Evolutionary conservation across 2,329 filamentous ascomycete species (phyloP).

Genomic region (Epichloe typhina): DNA sequence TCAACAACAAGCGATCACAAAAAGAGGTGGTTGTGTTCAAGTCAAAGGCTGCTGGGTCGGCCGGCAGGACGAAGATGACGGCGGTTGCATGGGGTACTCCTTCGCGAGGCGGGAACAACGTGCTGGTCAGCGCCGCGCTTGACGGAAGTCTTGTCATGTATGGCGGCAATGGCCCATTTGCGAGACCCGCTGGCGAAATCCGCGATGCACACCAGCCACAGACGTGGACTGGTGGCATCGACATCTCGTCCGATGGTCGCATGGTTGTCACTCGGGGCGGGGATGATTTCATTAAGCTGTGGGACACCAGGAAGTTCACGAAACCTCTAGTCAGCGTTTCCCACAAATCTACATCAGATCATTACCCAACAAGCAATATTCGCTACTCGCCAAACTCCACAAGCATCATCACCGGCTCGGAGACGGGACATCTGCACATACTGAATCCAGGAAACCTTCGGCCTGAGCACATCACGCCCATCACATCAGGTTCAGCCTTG

Average conservation of each 20-base stretch:
- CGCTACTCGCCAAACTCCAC: constrained; percentile 74
- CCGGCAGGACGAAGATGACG: constrained; percentile 87
- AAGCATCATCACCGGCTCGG: constrained; percentile 80
- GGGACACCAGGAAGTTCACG: constrained; percentile 96
- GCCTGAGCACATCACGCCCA: constrained; percentile 70
- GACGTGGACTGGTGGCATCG: constrained; percentile 86
- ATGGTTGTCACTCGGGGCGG: constrained; percentile 85
- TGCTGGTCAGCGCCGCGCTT: constrained; percentile 70
- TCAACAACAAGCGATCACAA: constrained; percentile 80
- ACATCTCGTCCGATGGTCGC: constrained; percentile 80
- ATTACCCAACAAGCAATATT: constrained; percentile 78
- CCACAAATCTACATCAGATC: constrained; percentile 69
- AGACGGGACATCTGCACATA: constrained; percentile 76
- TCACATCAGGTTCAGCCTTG: constrained; percentile 74
- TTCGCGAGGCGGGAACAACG: constrained; percentile 60
- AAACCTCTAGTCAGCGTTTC: constrained; percentile 66
- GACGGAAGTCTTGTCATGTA: constrained; percentile 91
- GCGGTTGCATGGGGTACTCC: constrained; percentile 75
- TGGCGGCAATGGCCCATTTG: constrained; percentile 75
- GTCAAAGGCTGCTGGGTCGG: constrained; percentile 74
- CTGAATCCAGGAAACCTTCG: constrained; percentile 84
- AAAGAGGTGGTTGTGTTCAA: constrained; percentile 95
- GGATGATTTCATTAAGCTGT: constrained; percentile 86
- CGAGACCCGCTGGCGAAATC: constrained; percentile 70
- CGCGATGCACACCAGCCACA: constrained; percentile 67